Evolutionary conservation across 345 rosid species (phyloP).

Genomic region (Sonneratia alba): DNA sequence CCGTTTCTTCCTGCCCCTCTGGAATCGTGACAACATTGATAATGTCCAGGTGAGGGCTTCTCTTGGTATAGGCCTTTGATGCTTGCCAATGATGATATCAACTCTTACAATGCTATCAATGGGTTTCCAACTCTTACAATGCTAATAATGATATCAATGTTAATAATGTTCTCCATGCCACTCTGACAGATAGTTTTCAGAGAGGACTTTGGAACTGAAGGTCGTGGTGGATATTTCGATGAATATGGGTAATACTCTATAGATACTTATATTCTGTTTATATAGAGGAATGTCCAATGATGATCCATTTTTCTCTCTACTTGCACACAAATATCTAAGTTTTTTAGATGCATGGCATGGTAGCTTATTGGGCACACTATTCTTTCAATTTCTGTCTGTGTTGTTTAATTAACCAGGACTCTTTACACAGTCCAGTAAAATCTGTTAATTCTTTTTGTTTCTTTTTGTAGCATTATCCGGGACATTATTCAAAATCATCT

Average conservation of each 20-base stretch:
- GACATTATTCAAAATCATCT: conserved; percentile 97
- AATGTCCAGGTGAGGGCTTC: conserved; percentile 75
- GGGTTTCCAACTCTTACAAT: neutral
- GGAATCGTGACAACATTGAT: conserved; percentile 95
- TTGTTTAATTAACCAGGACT: neutral
- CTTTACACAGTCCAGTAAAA: neutral
- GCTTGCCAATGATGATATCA: neutral
- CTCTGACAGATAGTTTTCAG: conserved; percentile 80
- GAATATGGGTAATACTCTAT: conserved; percentile 69
- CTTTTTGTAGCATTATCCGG: conserved; percentile 74
- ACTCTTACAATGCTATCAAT: neutral
- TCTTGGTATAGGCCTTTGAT: neutral
- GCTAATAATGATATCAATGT: neutral
- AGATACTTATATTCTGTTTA: neutral
- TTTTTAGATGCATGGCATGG: neutral
- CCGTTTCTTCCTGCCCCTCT: conserved; percentile 86
- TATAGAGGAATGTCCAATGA: neutral
- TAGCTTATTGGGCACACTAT: neutral
- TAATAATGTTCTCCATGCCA: neutral
- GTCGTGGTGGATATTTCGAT: conserved; percentile 98
- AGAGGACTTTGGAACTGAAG: conserved; percentile 98
- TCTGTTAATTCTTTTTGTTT: conserved; percentile 1
- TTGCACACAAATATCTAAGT: too few species aligned
- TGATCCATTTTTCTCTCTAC: neutral
- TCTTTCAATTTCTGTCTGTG: neutral